Evolutionary conservation across 306 rosid genomes (phyloP), one percentile per base, ranked within the genome.

Genomic region (Begonia peltatifolia): DNA sequence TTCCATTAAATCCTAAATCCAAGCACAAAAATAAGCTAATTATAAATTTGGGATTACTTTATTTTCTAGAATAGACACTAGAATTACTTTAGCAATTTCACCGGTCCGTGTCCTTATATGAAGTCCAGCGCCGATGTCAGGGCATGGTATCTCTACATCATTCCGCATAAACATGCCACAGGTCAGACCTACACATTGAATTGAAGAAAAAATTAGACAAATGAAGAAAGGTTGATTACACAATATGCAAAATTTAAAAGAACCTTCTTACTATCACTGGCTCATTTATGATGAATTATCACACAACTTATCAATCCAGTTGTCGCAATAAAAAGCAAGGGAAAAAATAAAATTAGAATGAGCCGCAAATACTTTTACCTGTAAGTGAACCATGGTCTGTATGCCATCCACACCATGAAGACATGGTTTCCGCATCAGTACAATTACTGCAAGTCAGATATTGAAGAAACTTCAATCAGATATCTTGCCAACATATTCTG

Each of bases 401-500:
- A 63, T 89, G 97, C 97, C 95, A 85, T 35, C 97, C 97, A 52
- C 97, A 89, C 97, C 97, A 89, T 63, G 94, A 85, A 38, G 97
- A 89, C 60, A 71, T 47, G 49, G 83, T 57, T 63, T 69, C 55
- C 44, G 46, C 55, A 74, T 71, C 94, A 50, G 61, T 14, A 53
- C 78, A 68, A 84, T 58, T 47, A 58, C 85, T 70, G 75, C 71
- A 74, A 52, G 70, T 58, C 71, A 64, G 60, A 48, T 41, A 54
- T 59, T 41, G 16, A 58, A 46, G 48, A 18, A 44, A 10, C 48
- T 5, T 38, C 36, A 30, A 49, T 16, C 12, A 49, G 36, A 48
- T 48, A 38, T 36, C 9, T 30, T 30, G 38, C 6, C 38, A 30
- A 30, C 38, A 30, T 30, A 30, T 30, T 7, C 38, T 30, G 23